phyloP scores from a whole-genome alignment of 441 rosid genomes.

The Populus tomentosa region DNA sequence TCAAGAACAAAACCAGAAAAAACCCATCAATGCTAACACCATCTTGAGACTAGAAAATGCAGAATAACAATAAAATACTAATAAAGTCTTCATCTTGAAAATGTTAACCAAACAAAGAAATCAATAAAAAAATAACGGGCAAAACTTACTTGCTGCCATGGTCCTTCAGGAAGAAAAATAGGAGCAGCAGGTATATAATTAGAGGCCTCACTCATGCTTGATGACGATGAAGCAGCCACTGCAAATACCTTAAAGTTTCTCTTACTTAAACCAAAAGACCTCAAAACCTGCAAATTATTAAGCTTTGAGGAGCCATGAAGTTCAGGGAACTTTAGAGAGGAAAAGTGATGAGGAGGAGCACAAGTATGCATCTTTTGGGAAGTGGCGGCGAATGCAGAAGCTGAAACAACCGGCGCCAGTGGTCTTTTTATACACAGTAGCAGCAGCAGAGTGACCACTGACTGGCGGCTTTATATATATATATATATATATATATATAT shows the following conservation, averaged over 20 bases:
- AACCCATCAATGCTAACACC: neutral
- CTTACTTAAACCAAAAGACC: conserved; percentile 24
- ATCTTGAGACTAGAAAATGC: neutral
- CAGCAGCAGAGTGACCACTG: neutral
- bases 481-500: too few relatives aligned
- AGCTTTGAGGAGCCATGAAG: conserved; percentile 40
- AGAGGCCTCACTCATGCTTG: conserved; percentile 42
- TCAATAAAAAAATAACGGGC: too few relatives aligned
- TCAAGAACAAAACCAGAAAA: neutral
- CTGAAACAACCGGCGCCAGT: neutral
- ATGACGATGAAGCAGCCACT: conserved; percentile 14
- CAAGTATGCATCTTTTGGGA: conserved; percentile 34
- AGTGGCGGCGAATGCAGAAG: neutral
- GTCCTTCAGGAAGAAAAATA: conserved; percentile 73
- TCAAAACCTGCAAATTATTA: conserved; percentile 26
- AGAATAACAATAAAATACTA: neutral
- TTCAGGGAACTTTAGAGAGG: conserved; percentile 38
- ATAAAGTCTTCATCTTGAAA: neutral
- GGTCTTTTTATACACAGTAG: neutral
- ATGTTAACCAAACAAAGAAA: too few relatives aligned
- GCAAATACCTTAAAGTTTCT: conserved; percentile 38
- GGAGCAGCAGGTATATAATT: conserved; percentile 80
- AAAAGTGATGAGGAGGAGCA: conserved; percentile 28
- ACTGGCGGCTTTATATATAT: neutral
- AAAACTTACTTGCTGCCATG: conserved; percentile 70